Conservation (phyloP, 2,329 filamentous ascomycete genomes). For the Rutstroemia sp. region DNA sequence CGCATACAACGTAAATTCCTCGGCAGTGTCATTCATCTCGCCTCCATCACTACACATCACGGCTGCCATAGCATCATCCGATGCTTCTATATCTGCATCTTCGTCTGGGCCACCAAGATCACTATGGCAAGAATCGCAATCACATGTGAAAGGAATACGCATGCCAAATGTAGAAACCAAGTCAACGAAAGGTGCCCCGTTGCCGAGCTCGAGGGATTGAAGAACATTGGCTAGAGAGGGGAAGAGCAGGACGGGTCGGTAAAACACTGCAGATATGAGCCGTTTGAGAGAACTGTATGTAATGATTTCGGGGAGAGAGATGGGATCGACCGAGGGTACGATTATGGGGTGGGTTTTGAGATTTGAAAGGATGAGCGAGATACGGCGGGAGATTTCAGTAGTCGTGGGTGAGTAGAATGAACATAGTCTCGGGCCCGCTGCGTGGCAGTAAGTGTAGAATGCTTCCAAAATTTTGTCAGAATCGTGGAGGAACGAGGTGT, state of each 20-base stretch:
- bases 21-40: constrained; percentile 16
- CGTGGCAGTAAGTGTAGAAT: constrained; percentile 26
- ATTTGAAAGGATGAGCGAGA: constrained; percentile 31
- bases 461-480: constrained; percentile 24
- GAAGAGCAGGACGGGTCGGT: constrained; percentile 25
- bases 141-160: constrained; percentile 12
- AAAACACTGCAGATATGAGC: constrained; percentile 23
- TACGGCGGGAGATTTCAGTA: constrained; percentile 17
- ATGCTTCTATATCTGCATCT: constrained; percentile 16
- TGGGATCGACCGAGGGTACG: constrained; percentile 13
- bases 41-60: constrained; percentile 27
- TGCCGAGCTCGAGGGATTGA: constrained; percentile 28
- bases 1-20: constrained; percentile 21
- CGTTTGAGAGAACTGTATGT: constrained; percentile 24
- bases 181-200: constrained; percentile 36
- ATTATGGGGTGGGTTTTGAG: constrained; percentile 32
- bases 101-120: background rate
- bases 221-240: constrained; percentile 24
- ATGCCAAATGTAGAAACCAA: constrained; percentile 6
- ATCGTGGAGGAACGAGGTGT: constrained; percentile 36
- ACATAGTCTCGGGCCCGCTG: constrained; percentile 29
- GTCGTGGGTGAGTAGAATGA: constrained; percentile 20
- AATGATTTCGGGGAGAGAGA: constrained; percentile 21
- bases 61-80: constrained; percentile 18
- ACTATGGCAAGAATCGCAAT: background rate